Conservation (phyloP, 1,139 yeast genomes). For the Suhomyces taliae region DNA sequence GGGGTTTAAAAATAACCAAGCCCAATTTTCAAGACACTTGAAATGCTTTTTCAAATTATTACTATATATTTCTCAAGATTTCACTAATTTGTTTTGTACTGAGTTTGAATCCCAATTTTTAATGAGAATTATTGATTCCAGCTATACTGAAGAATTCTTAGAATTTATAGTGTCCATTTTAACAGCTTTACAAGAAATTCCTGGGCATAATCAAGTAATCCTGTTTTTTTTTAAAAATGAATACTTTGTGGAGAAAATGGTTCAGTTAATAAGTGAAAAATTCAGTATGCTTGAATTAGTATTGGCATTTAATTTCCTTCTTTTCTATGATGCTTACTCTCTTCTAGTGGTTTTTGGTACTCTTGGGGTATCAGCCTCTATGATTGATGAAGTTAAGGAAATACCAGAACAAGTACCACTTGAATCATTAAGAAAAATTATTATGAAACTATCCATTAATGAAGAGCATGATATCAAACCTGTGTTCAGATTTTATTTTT, state of each 20-base stretch:
- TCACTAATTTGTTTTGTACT: neutral
- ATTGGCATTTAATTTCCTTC: neutral
- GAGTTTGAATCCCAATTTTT: conserved; percentile 8
- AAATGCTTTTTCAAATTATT: neutral
- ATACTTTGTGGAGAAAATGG: neutral
- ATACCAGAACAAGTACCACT: neutral
- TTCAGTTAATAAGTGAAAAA: no score
- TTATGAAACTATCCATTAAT: conserved; percentile 5
- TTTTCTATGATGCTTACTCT: neutral
- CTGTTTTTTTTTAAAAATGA: no score
- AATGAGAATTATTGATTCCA: conserved; percentile 3
- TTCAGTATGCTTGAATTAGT: neutral
- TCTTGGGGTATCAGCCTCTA: neutral
- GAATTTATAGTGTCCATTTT: no score
- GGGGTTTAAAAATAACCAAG: neutral
- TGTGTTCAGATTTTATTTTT: conserved; percentile 1
- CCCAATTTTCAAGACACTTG: neutral
- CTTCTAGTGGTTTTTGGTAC: neutral
- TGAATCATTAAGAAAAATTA: conserved; percentile 1
- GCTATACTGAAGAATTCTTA: no score
- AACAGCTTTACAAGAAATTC: no score
- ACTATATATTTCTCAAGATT: neutral
- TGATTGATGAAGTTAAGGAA: neutral
- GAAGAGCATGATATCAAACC: neutral
- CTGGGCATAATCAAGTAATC: no score